Base-by-base conservation (phyloP, 176 grass and related monocot genomes). In the Eragrostis curvula region DNA sequence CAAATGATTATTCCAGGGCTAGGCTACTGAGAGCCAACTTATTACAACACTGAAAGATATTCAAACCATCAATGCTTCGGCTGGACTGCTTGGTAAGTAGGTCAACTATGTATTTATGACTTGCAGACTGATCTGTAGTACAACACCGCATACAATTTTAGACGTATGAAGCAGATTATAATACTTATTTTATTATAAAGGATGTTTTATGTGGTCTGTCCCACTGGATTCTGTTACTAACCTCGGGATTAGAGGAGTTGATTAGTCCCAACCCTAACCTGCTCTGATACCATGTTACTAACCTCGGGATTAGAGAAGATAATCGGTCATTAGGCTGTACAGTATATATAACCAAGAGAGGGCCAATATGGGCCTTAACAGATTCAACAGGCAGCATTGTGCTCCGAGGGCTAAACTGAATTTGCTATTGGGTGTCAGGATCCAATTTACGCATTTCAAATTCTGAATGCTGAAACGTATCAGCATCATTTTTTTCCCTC, bases 1-100 rank as follows among this genome's bases (percentile, higher is more conserved):
- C 60, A 45, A 12, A 60, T 90, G 74, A 57, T 68, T 83, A 67
- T 88, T 90, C 70, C 86, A 98, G 95, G 84, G 45, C 90, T 85
- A 92, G 92, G 87, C 78, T 98, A 85, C 92, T 98, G 81, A 88
- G 92, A 86, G 95, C 95, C 41, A 98, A 98, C 75, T 90, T 98
- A 80, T 74, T 98, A 53, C 95, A 98, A 66, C 95, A 46, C 68
- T 95, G 84, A 98, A 98, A 78, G 92, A 98, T 77, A 85, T 93
- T 72, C 88, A 93, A 80, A 98, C 95, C 42, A 95, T 98, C 64
- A 91, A 95, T 95, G 77, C 95, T 86, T n/a, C 95, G 92, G 27
- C 65, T 98, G 48, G 92, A 93, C 73, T 98, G 92, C 58, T 98
- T 98, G 84, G 95, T 95, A 84, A 91, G 88, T 81, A 80, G 10